These are phyloP conservation scores for Salvia splendens DNA, from an alignment of 257 asterid species.

Conservation along the genomic window DNA sequence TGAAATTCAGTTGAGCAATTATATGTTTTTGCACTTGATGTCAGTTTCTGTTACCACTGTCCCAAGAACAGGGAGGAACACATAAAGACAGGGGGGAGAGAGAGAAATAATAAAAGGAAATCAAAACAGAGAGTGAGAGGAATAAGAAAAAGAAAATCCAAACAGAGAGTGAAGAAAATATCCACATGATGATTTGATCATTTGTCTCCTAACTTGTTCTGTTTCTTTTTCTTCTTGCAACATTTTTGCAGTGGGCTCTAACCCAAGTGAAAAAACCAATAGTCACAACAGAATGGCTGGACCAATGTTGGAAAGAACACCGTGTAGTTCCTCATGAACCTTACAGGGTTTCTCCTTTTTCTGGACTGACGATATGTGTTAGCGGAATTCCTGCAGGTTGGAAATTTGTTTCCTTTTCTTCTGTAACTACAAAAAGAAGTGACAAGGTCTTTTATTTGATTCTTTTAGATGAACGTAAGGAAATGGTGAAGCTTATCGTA, in stretches of 20 bases:
- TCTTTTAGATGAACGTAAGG: slow-evolving; percentile 69
- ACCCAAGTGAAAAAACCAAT: slow-evolving; percentile 73
- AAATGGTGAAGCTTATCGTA: slow-evolving; percentile 67
- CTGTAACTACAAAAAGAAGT: slow-evolving; percentile 7
- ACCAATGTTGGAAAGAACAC: slow-evolving; percentile 98
- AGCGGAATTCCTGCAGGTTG: slow-evolving; percentile 83
- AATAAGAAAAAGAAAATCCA: background rate
- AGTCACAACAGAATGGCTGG: slow-evolving; percentile 79
- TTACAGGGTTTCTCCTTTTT: slow-evolving; percentile 82
- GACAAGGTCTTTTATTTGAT: slow-evolving; percentile 24
- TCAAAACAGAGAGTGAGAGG: background rate
- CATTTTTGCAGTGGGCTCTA: slow-evolving; percentile 75
- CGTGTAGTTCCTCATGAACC: slow-evolving; percentile 91
- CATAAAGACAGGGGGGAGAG: background rate
- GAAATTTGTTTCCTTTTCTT: slow-evolving; percentile 22
- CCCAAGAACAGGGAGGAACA: slow-evolving; percentile 16
- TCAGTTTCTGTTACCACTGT: slow-evolving; percentile 13
- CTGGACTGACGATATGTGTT: slow-evolving; percentile 82
- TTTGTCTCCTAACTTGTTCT: slow-evolving; percentile 29
- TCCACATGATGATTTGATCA: slow-evolving; percentile 15
- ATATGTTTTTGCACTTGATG: slow-evolving; percentile 12
- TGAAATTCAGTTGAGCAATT: slow-evolving; percentile 11
- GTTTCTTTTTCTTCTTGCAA: slow-evolving; percentile 28
- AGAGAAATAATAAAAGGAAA: background rate
- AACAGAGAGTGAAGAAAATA: slow-evolving; percentile 1